Conservation (phyloP, 805 yeast species). For the Yarrowia phangngaensis region DNA sequence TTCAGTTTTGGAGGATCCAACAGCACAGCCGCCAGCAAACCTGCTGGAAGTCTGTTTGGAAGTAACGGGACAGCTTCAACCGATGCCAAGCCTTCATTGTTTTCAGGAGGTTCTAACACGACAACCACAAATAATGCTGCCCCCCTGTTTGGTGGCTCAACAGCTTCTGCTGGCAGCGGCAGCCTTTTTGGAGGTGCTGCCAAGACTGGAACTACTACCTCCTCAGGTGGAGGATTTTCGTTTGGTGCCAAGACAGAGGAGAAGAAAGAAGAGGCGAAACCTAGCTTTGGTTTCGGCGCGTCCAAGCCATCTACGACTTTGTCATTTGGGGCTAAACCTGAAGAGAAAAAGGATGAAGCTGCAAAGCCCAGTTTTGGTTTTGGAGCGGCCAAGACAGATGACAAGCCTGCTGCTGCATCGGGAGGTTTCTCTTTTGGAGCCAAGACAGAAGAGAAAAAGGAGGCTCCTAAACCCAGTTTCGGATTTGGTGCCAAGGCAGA, state of each 20-base stretch:
- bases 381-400: background rate
- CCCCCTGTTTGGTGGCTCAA: too few species aligned
- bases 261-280: background rate
- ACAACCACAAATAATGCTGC: too few species aligned
- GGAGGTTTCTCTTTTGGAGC: slow-evolving; percentile 26
- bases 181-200: slow-evolving; percentile 29
- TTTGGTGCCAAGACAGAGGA: slow-evolving; percentile 22
- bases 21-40: background rate
- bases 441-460: slow-evolving; percentile 21
- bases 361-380: slow-evolving; percentile 2
- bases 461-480: slow-evolving; percentile 3
- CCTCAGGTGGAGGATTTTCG: slow-evolving; percentile 15
- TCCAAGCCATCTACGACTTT: background rate
- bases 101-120: too few species aligned
- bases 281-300: slow-evolving; percentile 11
- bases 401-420: slow-evolving; percentile 5
- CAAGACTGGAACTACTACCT: slow-evolving; percentile 15
- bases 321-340: too few species aligned
- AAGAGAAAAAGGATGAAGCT: too few species aligned
- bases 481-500: background rate
- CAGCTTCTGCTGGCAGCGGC: background rate
- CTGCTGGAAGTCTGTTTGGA: too few species aligned
- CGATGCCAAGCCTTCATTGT: too few species aligned
- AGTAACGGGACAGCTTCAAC: too few species aligned
- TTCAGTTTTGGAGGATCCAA: slow-evolving; percentile 1